Base-by-base conservation (phyloP, 495 filamentous ascomycete genomes). In the Penicilliopsis zonata region DNA sequence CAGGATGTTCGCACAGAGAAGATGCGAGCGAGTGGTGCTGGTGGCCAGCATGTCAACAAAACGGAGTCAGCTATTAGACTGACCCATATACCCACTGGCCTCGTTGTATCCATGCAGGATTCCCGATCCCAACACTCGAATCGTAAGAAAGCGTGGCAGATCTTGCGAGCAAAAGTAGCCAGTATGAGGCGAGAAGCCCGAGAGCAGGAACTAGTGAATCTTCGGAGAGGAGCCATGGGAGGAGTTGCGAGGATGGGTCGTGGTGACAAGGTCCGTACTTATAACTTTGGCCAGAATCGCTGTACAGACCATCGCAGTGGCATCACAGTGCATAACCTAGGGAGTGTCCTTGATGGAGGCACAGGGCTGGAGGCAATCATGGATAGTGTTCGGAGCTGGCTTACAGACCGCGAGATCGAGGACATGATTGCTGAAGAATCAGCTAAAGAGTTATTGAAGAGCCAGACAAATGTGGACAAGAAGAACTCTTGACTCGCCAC, bases 1-100 rank as follows among this genome's bases (percentile, higher is more conserved):
- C 70, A 76, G 40, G 88, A 96, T 37, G 92, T 98, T 21, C 69
- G 75, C 24, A 67, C 72, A 6, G 92, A 98, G 46, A 80, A 82
- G 43, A 94, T 96, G 87, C 73, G 86, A 18, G 85, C 90, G 1
- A 65, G 81, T 30, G 90, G 90, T 18, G 86, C 90, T 2, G 90
- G 90, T 12, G 90, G 90, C 4, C 90, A 98, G 60, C 92, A 96
- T 52, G 90, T 98, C 49, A 98, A 98, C 55, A 95, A 82, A 41
- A 98, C 90, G 2, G 92, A 96, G 55, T 94, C 86, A 20, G 90
- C 90, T 12, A 82, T 98, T 39, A 78, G 90, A 12, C 64, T 98
- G 34, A 94, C 86, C 8, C 92, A 98, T 69, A 66, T 85, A 9
- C 92, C 90, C 7, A 94, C 87, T 0, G 76, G 74, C 21, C 84